Conservation (phyloP, 768 basidiomycete genomes). For the Tricholomella constricta region DNA sequence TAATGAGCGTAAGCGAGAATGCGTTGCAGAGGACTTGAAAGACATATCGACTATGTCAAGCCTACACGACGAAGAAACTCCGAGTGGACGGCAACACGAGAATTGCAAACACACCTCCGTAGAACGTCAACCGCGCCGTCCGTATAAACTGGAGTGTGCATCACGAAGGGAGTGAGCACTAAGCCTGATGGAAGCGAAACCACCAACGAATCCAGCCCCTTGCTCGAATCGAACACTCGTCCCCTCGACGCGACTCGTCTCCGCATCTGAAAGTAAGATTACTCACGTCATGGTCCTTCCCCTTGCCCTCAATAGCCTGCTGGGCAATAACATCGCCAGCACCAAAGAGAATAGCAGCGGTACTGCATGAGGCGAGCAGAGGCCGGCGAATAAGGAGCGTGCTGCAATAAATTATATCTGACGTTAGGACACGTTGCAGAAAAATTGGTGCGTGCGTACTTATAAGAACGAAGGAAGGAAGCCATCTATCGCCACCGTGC, state of each 20-base stretch:
- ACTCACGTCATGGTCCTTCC: slow-evolving; percentile 75
- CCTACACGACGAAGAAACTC: too few species aligned
- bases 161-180: slow-evolving; percentile 1
- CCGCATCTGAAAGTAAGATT: neutral
- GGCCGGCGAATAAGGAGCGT: slow-evolving; percentile 62
- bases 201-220: neutral
- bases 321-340: slow-evolving; percentile 84
- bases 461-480: slow-evolving; percentile 12
- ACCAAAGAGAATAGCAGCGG: slow-evolving; percentile 70
- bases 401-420: slow-evolving; percentile 38
- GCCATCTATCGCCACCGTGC: neutral
- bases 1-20: too few species aligned
- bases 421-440: too few species aligned
- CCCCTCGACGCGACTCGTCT: too few species aligned
- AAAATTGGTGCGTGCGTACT: neutral
- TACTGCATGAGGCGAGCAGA: slow-evolving; percentile 61
- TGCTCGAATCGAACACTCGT: neutral
- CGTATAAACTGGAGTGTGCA: slow-evolving; percentile 45
- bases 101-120: slow-evolving; percentile 55
- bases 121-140: slow-evolving; percentile 67
- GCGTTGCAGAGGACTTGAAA: neutral
- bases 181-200: neutral
- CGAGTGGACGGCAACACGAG: neutral
- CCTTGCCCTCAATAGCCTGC: slow-evolving; percentile 76
- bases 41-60: neutral